Evolutionary conservation across 805 yeast species (phyloP).

Genomic region (Wickerhamiella allomyrinae): DNA sequence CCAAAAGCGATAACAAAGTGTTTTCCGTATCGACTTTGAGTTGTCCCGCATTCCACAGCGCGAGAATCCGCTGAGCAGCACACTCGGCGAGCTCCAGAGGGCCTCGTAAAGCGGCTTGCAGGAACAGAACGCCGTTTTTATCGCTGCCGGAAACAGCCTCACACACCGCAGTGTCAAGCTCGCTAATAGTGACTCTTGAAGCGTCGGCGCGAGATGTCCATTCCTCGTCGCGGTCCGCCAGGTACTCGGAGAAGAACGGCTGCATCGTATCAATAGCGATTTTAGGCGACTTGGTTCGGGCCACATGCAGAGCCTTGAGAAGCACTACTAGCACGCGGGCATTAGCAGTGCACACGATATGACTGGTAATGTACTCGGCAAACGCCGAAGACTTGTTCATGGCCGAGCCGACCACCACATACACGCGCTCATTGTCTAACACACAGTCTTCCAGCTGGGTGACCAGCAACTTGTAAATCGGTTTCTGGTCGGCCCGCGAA

Average conservation of each 20-base stretch:
- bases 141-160: constrained; percentile 51
- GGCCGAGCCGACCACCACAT: constrained; percentile 23
- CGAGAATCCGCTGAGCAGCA: constrained; percentile 38
- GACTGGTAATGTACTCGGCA: constrained; percentile 16
- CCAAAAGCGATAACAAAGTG: constrained; percentile 41
- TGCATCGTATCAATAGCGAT: not conserved
- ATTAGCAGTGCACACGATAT: constrained; percentile 27
- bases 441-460: constrained; percentile 30
- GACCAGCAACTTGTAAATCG: constrained; percentile 29
- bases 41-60: constrained; percentile 33
- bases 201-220: constrained; percentile 33
- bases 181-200: constrained; percentile 37
- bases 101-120: constrained; percentile 35
- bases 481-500: constrained; percentile 48
- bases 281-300: not conserved
- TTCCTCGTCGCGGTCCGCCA: not conserved
- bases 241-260: not conserved
- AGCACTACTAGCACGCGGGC: constrained; percentile 44
- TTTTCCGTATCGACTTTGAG: constrained; percentile 46
- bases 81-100: constrained; percentile 30
- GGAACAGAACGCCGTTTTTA: constrained; percentile 47
- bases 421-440: constrained; percentile 37
- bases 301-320: constrained; percentile 27
- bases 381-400: constrained; percentile 16
- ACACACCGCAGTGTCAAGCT: constrained; percentile 45